phyloP scores from a whole-genome alignment of 2,329 filamentous ascomycete species.

The Claviceps quebecensis region DNA sequence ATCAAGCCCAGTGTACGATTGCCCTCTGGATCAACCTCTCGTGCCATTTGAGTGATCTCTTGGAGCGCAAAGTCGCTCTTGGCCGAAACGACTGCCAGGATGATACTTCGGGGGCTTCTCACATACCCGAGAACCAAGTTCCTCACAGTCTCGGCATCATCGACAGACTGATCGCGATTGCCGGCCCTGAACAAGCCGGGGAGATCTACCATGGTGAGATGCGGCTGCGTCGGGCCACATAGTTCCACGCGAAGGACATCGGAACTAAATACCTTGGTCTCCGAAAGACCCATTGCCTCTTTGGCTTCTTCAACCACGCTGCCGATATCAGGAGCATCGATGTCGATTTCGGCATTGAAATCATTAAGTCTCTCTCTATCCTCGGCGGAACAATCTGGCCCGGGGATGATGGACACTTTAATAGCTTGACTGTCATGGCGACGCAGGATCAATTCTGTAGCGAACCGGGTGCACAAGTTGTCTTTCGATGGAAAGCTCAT shows the following conservation, averaged over 20 bases:
- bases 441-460: constrained; percentile 46
- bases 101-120: constrained; percentile 39
- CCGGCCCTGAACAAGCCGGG: constrained; percentile 39
- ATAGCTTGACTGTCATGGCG: constrained; percentile 21
- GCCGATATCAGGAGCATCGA: constrained; percentile 3
- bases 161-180: constrained; percentile 25
- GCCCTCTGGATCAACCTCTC: constrained; percentile 8
- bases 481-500: constrained; percentile 45
- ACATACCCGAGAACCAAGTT: constrained; percentile 41
- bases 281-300: constrained; percentile 7
- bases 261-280: constrained; percentile 22
- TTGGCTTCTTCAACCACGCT: constrained; percentile 5
- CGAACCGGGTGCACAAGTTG: constrained; percentile 47
- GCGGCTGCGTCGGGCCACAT: constrained; percentile 29
- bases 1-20: constrained; percentile 39
- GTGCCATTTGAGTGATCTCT: constrained; percentile 18
- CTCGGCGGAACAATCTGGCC: constrained; percentile 12
- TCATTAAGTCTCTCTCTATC: constrained; percentile 11
- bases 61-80: constrained; percentile 45
- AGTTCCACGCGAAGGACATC: constrained; percentile 36
- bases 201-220: constrained; percentile 45
- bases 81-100: constrained; percentile 43
- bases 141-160: constrained; percentile 10
- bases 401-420: constrained; percentile 19
- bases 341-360: constrained; percentile 4